Percentiles rank a stretch among this genome's conserved stretches.
Conservation (phyloP, 1,139 yeast species). For the Yueomyces sp. region DNA sequence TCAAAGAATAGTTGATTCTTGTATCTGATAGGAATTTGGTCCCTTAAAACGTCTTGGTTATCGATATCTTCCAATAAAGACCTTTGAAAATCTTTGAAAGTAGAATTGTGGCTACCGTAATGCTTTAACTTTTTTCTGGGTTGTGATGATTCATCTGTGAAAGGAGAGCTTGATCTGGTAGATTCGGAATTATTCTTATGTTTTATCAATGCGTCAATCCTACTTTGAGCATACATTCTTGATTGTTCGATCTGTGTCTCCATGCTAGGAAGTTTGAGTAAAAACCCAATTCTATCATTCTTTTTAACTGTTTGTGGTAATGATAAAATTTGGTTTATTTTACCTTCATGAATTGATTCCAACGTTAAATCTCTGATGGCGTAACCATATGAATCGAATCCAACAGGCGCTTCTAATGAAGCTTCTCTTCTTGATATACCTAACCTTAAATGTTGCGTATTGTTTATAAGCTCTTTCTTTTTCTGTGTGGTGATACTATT, state of each 20-base stretch:
- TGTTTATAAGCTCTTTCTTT: constrained; percentile 13
- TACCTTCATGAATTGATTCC: constrained; percentile 47
- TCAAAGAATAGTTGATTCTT: constrained; percentile 73
- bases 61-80: constrained; percentile 19
- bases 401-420: constrained; percentile 87
- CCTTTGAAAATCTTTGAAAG: constrained; percentile 18
- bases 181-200: constrained; percentile 1
- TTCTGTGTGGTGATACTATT: constrained; percentile 7
- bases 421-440: constrained; percentile 84
- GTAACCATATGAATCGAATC: constrained; percentile 89
- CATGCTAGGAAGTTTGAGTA: constrained; percentile 55
- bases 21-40: constrained; percentile 79
- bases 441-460: constrained; percentile 52
- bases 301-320: constrained; percentile 19
- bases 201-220: constrained; percentile 18
- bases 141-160: constrained; percentile 4
- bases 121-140: constrained; percentile 9
- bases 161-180: not conserved
- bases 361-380: constrained; percentile 80
- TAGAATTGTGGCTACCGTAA: constrained; percentile 6
- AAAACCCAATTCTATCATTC: constrained; percentile 77
- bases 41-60: constrained; percentile 38
- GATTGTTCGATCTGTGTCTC: constrained; percentile 32
- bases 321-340: constrained; percentile 9
- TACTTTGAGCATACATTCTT: constrained; percentile 20